Evolutionary conservation across 768 basidiomycete genomes (phyloP).

Genomic region (Podaxis sp.): DNA sequence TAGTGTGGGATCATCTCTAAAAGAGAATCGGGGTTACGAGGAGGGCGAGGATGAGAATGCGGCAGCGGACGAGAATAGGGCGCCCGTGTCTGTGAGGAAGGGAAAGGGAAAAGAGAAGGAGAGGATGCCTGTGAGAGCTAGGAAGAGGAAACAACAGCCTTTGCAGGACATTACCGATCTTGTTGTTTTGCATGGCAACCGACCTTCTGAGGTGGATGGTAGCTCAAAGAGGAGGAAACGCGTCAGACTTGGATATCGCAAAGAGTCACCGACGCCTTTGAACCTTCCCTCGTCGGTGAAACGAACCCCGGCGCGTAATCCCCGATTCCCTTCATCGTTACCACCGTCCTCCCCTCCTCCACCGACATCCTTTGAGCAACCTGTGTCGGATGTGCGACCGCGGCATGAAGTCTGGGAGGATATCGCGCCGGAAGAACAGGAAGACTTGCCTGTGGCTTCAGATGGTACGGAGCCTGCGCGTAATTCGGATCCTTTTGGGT

Average conservation of each 20-base stretch:
- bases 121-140: conserved; percentile 6
- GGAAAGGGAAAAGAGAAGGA: conserved; percentile 23
- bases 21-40: conserved; percentile 12
- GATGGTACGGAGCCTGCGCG: conserved; percentile 20
- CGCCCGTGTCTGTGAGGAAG: background rate
- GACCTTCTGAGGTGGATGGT: background rate
- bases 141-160: conserved; percentile 30
- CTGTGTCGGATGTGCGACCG: background rate
- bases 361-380: conserved; percentile 14
- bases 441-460: conserved; percentile 12
- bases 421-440: conserved; percentile 11
- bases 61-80: background rate
- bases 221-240: conserved; percentile 3
- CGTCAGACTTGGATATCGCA: conserved; percentile 4
- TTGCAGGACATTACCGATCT: conserved; percentile 34
- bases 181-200: conserved; percentile 1
- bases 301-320: background rate
- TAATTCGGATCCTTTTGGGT: conserved; percentile 56
- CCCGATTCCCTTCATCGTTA: conserved; percentile 28
- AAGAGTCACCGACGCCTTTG: conserved; percentile 2
- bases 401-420: conserved; percentile 23
- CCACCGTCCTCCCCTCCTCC: conserved; percentile 37
- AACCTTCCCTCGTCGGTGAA: background rate
- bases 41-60: conserved; percentile 5
- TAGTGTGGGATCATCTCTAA: conserved; percentile 16